Conservation (phyloP, 257 asterid genomes). For the Handroanthus guayacan region DNA sequence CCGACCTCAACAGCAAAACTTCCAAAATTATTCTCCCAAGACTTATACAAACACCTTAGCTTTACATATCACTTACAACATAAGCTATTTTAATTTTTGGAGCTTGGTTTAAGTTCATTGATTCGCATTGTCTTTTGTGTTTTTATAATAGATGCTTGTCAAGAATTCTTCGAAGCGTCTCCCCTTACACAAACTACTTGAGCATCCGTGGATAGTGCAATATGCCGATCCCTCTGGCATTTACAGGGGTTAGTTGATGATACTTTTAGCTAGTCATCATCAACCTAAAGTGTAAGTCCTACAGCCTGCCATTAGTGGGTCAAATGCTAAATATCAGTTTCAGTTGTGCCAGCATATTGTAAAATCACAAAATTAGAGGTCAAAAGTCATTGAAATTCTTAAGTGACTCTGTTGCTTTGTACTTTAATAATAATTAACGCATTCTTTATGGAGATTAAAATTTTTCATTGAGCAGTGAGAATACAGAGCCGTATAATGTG, state of each 20-base stretch:
- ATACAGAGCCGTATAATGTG: no score
- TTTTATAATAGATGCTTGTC: conserved; percentile 75
- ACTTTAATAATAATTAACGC: neutral
- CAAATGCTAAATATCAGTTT: conserved; percentile 19
- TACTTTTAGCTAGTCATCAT: conserved; percentile 19
- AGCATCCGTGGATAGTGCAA: conserved; percentile 97
- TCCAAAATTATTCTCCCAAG: no score
- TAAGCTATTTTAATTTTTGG: neutral
- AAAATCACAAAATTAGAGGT: neutral
- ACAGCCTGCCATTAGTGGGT: conserved; percentile 8
- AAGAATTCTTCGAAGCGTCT: conserved; percentile 83
- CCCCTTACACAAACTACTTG: conserved; percentile 84
- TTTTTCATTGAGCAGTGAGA: neutral
- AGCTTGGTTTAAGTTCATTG: neutral
- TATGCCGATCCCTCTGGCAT: conserved; percentile 93
- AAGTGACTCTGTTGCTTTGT: neutral
- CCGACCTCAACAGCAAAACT: no score
- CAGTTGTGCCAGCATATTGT: conserved; percentile 7
- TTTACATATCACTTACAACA: neutral
- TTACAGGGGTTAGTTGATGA: conserved; percentile 53
- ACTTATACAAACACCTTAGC: no score
- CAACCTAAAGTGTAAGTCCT: neutral
- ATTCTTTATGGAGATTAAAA: conserved; percentile 11
- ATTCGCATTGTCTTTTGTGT: neutral
- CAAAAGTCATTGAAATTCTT: neutral